Evolutionary conservation across 257 asterid genomes (phyloP).

Genomic region (Parsonsia alboflavescens): DNA sequence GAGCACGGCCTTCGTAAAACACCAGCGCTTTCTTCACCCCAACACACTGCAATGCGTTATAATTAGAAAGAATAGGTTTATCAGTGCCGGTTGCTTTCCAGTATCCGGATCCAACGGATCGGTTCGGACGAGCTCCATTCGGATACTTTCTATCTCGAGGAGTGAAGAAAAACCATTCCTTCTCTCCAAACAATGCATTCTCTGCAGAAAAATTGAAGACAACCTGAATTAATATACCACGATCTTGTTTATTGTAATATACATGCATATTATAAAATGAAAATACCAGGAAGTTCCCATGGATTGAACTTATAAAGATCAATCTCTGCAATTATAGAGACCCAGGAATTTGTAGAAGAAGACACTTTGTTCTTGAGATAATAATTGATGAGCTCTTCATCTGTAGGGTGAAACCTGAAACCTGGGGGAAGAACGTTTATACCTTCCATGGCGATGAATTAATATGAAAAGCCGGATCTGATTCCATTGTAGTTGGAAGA

Average conservation of each 20-base stretch:
- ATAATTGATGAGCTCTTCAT: conserved; percentile 34
- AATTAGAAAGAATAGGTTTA: conserved; percentile 22
- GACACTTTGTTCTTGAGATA: conserved; percentile 26
- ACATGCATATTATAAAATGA: no score
- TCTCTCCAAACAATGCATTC: conserved; percentile 24
- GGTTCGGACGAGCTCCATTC: conserved; percentile 35
- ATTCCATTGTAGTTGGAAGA: not conserved
- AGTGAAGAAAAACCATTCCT: conserved; percentile 38
- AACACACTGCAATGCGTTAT: conserved; percentile 6
- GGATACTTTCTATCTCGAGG: conserved; percentile 37
- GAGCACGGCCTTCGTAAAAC: conserved; percentile 32
- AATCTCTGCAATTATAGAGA: conserved; percentile 29
- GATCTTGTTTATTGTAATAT: no score
- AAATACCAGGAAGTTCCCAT: conserved; percentile 37
- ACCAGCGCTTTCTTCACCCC: conserved; percentile 37
- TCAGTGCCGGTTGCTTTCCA: conserved; percentile 44
- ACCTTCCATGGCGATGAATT: conserved; percentile 21
- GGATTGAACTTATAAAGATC: conserved; percentile 39
- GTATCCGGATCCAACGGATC: conserved; percentile 29
- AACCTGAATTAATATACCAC: no score
- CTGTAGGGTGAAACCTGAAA: conserved; percentile 39
- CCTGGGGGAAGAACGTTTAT: conserved; percentile 34
- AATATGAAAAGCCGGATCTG: no score
- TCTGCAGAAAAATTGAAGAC: conserved; percentile 5
- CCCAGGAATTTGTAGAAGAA: conserved; percentile 11